Evolutionary conservation across 176 grass and related monocot genomes (phyloP), one percentile per base, ranked within the genome.

Genomic region (Panicum miliaceum): DNA sequence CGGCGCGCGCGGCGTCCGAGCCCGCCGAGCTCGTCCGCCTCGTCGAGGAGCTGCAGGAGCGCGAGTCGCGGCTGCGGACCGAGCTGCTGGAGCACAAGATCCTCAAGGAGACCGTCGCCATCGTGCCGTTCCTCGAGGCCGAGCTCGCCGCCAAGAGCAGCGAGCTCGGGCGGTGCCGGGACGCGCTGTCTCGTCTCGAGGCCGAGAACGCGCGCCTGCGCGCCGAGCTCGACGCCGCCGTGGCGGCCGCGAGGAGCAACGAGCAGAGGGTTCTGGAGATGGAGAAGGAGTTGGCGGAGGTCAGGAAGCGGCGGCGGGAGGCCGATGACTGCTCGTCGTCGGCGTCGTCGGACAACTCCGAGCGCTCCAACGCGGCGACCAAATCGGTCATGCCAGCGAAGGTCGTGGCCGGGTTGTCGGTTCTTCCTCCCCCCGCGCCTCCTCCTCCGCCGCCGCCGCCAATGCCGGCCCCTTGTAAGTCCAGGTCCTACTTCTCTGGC

Each of bases 41-140:
- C 57, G 92, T 99, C 42, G 97, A 99, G 76, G 97, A 96, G 50
- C 91, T 99, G 27, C 90, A 69, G 60, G 97, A 94, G 81, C 86
- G 86, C 20, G 97, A 99, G 88, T 99, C 97, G 20, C 78, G 97
- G 8, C 93, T 99, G 27, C 83, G 91, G 32, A 99, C 93, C 15
- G 87, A 99, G 88, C 88, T 99, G 54, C 85, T 99, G 20, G 97
- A 99, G 66, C 93, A 99, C 78, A 99, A 99, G 78, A 89, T 99
- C 51, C 90, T 99, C 85, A 82, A 87, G 81, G 97, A 99, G 84
- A 96, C 93, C 71, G 93, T 96, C 45, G 93, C 84, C 74, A 86
- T 99, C 22, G 93, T 99, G 29, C 97, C 97, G 12, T 96, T 96
- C 81, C 76, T 99, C 3, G 97, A 99, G 86, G 86, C 87, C 4